These are phyloP conservation scores for Ustilago crameri DNA, from an alignment of 1,284 basidiomycete species.

Conservation along the genomic window DNA sequence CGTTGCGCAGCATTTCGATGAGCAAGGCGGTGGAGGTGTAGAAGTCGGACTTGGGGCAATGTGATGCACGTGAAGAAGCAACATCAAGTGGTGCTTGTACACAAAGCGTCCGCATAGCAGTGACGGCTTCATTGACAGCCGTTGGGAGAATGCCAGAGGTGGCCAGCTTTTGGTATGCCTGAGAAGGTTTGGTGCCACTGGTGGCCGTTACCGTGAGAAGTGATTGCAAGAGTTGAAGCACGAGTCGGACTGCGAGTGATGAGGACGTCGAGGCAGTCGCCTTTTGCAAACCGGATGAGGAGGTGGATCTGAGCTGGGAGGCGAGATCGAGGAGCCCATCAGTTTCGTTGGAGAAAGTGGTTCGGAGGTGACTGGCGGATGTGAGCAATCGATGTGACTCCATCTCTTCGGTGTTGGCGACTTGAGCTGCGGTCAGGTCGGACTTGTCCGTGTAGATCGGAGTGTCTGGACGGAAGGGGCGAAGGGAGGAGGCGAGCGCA, in stretches of 20 bases:
- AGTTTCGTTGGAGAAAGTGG: slow-evolving; percentile 35
- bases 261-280: slow-evolving; percentile 12
- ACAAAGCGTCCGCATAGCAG: slow-evolving; percentile 36
- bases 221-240: slow-evolving; percentile 37
- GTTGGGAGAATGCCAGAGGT: slow-evolving; percentile 36
- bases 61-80: not conserved
- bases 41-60: slow-evolving; percentile 34
- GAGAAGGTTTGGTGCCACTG: slow-evolving; percentile 12
- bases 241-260: slow-evolving; percentile 13
- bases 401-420: slow-evolving; percentile 42
- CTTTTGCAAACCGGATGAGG: slow-evolving; percentile 8
- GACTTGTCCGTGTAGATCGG: slow-evolving; percentile 23
- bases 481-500: slow-evolving; percentile 27
- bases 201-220: slow-evolving; percentile 14
- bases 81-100: slow-evolving; percentile 37
- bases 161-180: slow-evolving; percentile 29
- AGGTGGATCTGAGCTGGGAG: slow-evolving; percentile 20
- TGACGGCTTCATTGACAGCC: slow-evolving; percentile 34
- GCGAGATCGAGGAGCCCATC: slow-evolving; percentile 45
- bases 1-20: slow-evolving; percentile 44
- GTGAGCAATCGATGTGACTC: slow-evolving; percentile 38
- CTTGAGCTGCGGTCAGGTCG: slow-evolving; percentile 27
- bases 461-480: slow-evolving; percentile 24
- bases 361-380: slow-evolving; percentile 37
- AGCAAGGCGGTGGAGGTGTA: slow-evolving; percentile 34